Evolutionary conservation across 805 yeast genomes (phyloP).

Genomic region (Hanseniaspora pseudoguilliermondii): DNA sequence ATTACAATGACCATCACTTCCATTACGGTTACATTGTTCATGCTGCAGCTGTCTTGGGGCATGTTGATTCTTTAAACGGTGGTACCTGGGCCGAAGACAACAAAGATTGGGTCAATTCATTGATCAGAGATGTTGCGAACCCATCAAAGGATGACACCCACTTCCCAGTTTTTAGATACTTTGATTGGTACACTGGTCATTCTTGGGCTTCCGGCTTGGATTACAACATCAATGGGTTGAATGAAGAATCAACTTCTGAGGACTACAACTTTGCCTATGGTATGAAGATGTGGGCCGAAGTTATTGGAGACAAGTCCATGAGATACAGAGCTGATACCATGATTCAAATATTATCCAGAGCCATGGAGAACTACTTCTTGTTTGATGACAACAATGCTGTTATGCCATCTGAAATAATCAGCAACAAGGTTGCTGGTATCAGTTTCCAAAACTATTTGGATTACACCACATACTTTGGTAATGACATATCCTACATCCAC

Average conservation of each 20-base stretch:
- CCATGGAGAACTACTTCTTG: conserved; percentile 31
- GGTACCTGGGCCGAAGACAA: conserved; percentile 39
- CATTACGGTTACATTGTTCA: conserved; percentile 76
- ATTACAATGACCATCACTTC: conserved; percentile 78
- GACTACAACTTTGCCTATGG: conserved; percentile 60
- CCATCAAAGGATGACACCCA: conserved; percentile 39
- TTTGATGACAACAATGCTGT: conserved; percentile 7
- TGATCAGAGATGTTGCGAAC: conserved; percentile 57
- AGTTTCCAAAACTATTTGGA: conserved; percentile 61
- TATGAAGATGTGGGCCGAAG: conserved; percentile 54
- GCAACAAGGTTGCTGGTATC: conserved; percentile 62
- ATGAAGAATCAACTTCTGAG: conserved; percentile 60
- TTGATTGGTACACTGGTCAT: conserved; percentile 65
- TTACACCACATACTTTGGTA: conserved; percentile 64
- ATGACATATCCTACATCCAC: conserved; percentile 48
- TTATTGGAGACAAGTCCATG: conserved; percentile 40
- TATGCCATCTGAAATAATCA: conserved; percentile 31
- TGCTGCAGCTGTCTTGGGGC: conserved; percentile 69
- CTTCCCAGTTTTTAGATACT: conserved; percentile 53
- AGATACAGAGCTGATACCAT: conserved; percentile 45
- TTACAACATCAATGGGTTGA: conserved; percentile 53
- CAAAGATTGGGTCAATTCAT: conserved; percentile 45
- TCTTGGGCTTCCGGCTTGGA: conserved; percentile 63
- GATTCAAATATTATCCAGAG: conserved; percentile 43
- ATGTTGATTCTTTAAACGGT: conserved; percentile 42